Evolutionary conservation across 495 filamentous ascomycete genomes (phyloP).

Genomic region (Mycothermus thermophilus): DNA sequence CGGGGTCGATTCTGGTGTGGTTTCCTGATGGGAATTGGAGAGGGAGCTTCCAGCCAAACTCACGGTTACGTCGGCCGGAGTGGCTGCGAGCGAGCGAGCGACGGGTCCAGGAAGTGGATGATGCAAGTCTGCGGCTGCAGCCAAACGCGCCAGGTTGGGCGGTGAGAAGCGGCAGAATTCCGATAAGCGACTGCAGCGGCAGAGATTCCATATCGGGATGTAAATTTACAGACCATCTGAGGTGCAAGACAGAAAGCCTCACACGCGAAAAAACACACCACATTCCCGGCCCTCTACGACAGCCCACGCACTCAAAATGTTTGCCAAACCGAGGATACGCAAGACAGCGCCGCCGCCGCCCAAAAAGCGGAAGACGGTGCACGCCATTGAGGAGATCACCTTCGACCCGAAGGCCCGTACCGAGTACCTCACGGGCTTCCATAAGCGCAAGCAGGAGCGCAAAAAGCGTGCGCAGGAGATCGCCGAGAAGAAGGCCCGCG

Average conservation of each 20-base stretch:
- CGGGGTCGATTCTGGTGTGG: no score
- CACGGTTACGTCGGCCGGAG: no score
- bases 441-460: conserved; percentile 80
- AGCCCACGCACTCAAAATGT: conserved; percentile 19
- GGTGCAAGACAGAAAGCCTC: background rate
- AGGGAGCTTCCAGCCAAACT: no score
- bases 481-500: conserved; percentile 54
- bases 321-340: conserved; percentile 36
- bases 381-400: conserved; percentile 58
- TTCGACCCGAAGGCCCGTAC: conserved; percentile 66
- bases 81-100: no score
- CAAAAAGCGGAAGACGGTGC: conserved; percentile 52
- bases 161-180: conserved; percentile 10
- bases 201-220: background rate
- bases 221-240: conserved; percentile 5
- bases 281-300: background rate
- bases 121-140: conserved; percentile 3
- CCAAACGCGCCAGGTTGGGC: conserved; percentile 2
- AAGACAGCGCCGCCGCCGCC: conserved; percentile 33
- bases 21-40: no score
- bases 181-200: conserved; percentile 7
- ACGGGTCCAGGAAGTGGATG: conserved; percentile 2
- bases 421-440: conserved; percentile 89
- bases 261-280: background rate
- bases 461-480: conserved; percentile 69